These are phyloP conservation scores for Fusarium pilosicola DNA, from an alignment of 2,329 filamentous ascomycete species.

Conservation along the genomic window DNA sequence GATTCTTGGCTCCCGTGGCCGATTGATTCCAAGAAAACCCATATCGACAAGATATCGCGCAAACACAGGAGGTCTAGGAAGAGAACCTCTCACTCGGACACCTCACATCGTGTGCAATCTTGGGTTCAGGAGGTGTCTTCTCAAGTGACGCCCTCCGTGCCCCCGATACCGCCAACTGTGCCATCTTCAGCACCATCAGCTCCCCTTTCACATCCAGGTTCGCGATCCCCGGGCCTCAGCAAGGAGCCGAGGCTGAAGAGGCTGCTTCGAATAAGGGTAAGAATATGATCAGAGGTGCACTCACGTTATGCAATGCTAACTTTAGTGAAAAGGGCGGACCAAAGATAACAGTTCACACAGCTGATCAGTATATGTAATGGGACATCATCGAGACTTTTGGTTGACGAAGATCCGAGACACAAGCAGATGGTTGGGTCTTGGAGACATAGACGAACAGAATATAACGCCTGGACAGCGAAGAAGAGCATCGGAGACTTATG, in stretches of 20 bases:
- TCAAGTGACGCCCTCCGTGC: not conserved
- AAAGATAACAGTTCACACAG: not conserved
- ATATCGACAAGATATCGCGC: not conserved
- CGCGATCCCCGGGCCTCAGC: not conserved
- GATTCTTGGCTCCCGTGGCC: not conserved
- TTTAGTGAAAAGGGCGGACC: not conserved
- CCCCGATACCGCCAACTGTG: not conserved
- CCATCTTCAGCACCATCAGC: not conserved
- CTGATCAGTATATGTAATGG: not conserved
- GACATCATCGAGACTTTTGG: not conserved
- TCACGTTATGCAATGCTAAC: not conserved
- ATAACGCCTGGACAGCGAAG: not conserved
- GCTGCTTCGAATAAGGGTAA: not conserved
- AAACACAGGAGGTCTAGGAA: slow-evolving; percentile 11
- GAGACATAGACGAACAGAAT: too few species aligned
- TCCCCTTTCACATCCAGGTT: not conserved
- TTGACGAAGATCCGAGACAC: not conserved
- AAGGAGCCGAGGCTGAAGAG: not conserved
- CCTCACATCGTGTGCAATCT: not conserved
- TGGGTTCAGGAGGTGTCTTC: not conserved
- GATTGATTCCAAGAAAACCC: not conserved
- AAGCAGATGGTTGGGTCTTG: not conserved
- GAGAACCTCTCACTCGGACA: not conserved
- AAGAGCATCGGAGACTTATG: not conserved
- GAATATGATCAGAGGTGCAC: not conserved